These are phyloP conservation scores for Colletotrichum australisinense DNA, from an alignment of 2,329 filamentous ascomycete genomes.

Conservation along the genomic window DNA sequence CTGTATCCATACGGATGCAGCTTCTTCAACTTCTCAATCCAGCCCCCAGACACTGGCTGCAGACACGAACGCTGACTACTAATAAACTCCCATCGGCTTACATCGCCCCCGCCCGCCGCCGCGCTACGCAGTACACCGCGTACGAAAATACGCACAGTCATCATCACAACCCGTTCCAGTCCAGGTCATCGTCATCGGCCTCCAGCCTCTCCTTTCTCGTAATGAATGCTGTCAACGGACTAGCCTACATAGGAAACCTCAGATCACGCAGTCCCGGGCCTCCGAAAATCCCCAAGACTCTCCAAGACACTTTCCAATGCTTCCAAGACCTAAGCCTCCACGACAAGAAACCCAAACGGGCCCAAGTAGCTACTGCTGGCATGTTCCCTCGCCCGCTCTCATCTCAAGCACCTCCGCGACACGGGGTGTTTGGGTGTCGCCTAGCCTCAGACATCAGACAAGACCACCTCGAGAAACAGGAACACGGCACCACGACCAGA, in stretches of 20 bases:
- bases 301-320: constrained; percentile 17
- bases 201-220: constrained; percentile 16
- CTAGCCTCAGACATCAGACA: constrained; percentile 11
- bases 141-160: constrained; percentile 1
- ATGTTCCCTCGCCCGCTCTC: constrained; percentile 12
- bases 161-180: background rate
- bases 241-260: background rate
- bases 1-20: too few relatives aligned
- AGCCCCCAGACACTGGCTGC: background rate
- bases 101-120: background rate
- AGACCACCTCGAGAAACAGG: constrained; percentile 4
- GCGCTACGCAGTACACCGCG: background rate
- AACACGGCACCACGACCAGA: background rate
- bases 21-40: background rate
- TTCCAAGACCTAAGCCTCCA: background rate
- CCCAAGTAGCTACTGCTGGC: background rate
- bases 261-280: background rate
- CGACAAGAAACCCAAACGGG: background rate
- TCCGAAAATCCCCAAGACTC: constrained; percentile 19
- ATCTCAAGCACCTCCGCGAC: constrained; percentile 25
- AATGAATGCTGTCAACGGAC: background rate
- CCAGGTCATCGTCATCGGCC: constrained; percentile 16
- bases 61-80: background rate
- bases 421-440: constrained; percentile 20
- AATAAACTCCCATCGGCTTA: background rate